Conservation (phyloP, 352 stramenopile species). For the Phytophthora crassamura region DNA sequence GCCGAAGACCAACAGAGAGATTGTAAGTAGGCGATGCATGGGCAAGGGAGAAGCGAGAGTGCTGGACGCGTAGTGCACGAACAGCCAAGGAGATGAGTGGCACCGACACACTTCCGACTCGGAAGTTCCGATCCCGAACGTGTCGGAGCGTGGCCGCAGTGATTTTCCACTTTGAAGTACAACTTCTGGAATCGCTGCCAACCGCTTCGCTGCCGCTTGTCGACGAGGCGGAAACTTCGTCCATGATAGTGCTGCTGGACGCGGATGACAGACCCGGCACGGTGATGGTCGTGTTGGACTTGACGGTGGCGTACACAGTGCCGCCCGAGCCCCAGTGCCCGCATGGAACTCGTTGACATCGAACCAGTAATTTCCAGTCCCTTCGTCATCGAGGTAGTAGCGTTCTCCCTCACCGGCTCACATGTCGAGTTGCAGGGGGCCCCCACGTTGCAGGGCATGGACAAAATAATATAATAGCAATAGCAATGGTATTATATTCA, state of each 20-base stretch:
- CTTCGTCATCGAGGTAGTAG: conserved; percentile 14
- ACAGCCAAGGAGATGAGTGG: too few species aligned
- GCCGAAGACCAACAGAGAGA: too few species aligned
- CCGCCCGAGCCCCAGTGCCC: background rate
- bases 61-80: too few species aligned
- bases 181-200: conserved; percentile 8
- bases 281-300: conserved; percentile 10
- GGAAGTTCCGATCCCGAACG: too few species aligned
- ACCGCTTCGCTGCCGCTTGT: conserved; percentile 10
- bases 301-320: conserved; percentile 3
- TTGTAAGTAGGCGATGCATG: too few species aligned
- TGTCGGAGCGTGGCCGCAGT: too few species aligned
- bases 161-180: too few species aligned
- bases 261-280: conserved; percentile 6
- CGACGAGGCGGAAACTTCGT: conserved; percentile 8
- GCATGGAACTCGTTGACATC: conserved; percentile 11
- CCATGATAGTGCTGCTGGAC: conserved; percentile 16
- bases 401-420: conserved; percentile 8
- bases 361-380: conserved; percentile 17
- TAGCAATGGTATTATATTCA: too few species aligned
- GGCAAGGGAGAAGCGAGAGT: too few species aligned
- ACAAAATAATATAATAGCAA: too few species aligned
- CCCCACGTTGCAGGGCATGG: too few species aligned
- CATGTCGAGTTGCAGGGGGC: conserved; percentile 7
- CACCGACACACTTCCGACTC: too few species aligned